These are phyloP conservation scores for Leucoagaricus sp. DNA, from an alignment of 1,284 basidiomycete genomes.

Conservation along the genomic window DNA sequence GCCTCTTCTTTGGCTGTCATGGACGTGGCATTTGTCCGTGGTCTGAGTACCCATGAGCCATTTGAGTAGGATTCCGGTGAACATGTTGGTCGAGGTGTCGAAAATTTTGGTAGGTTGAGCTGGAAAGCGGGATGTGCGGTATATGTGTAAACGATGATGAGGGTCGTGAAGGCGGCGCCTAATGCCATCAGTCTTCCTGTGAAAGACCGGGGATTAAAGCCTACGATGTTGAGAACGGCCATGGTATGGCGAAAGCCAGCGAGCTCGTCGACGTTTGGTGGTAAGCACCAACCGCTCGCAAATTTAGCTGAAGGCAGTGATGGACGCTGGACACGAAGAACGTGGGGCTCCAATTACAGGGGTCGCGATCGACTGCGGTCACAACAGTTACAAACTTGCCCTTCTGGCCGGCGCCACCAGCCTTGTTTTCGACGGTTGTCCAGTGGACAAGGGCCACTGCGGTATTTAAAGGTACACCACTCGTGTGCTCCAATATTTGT, in stretches of 20 bases:
- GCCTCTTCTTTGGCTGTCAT: slow-evolving; percentile 45
- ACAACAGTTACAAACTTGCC: slow-evolving; percentile 2
- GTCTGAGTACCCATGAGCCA: slow-evolving; percentile 43
- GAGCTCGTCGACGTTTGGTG: not conserved
- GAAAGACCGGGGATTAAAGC: slow-evolving; percentile 8
- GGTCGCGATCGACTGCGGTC: not conserved
- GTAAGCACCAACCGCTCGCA: not conserved
- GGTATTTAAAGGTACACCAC: no score
- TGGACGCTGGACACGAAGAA: not conserved
- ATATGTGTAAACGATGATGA: slow-evolving; percentile 18
- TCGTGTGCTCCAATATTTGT: no score
- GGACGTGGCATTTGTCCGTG: slow-evolving; percentile 33
- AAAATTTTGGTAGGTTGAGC: not conserved
- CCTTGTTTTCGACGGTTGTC: no score
- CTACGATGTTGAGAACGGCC: slow-evolving; percentile 6
- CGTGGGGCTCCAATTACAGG: not conserved
- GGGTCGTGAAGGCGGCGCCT: slow-evolving; percentile 5
- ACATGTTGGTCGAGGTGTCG: slow-evolving; percentile 28
- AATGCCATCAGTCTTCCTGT: slow-evolving; percentile 6
- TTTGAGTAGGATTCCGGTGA: slow-evolving; percentile 43
- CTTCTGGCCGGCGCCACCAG: not conserved
- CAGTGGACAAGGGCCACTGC: no score
- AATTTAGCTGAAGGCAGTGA: not conserved
- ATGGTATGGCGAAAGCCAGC: slow-evolving; percentile 1
- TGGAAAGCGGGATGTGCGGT: slow-evolving; percentile 1